Percentiles rank a stretch among this genome's conserved stretches.
Conservation (phyloP, 2,329 filamentous ascomycete genomes). For the Dothistroma septosporum region DNA sequence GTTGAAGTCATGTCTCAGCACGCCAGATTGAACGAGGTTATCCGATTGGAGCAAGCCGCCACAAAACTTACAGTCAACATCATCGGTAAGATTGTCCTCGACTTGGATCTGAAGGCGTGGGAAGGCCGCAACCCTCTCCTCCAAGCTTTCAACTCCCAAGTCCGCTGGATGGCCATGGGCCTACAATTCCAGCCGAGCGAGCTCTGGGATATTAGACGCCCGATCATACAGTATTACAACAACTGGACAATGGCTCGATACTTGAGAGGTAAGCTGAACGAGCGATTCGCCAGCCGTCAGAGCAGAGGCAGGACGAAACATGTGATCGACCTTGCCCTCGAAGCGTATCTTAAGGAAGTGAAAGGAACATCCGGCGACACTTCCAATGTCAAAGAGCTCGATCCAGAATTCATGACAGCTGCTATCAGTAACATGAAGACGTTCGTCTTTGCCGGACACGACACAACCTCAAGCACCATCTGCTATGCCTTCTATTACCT, state of each 20-base stretch:
- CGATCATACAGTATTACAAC: conserved; percentile 34
- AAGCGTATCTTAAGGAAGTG: conserved; percentile 39
- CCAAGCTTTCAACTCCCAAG: conserved; percentile 35
- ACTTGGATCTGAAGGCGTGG: conserved; percentile 38
- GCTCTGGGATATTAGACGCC: conserved; percentile 36
- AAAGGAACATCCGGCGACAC: conserved; percentile 25
- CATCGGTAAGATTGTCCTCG: conserved; percentile 41
- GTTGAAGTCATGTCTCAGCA: conserved; percentile 34
- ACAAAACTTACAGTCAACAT: conserved; percentile 42
- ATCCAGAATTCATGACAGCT: conserved; percentile 35
- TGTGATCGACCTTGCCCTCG: conserved; percentile 35
- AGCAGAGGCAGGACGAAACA: conserved; percentile 34
- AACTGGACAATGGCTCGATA: conserved; percentile 36
- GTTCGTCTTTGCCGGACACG: conserved; percentile 43
- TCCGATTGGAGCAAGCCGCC: conserved; percentile 39
- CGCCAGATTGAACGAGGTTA: conserved; percentile 36
- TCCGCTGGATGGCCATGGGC: conserved; percentile 36
- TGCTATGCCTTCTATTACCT: conserved; percentile 42
- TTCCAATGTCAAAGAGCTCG: conserved; percentile 31
- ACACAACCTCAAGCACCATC: conserved; percentile 39
- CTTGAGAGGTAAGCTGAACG: conserved; percentile 35
- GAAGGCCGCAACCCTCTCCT: conserved; percentile 36
- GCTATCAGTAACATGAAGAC: conserved; percentile 39
- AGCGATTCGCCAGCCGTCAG: conserved; percentile 36
- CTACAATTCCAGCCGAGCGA: conserved; percentile 36